Base-by-base conservation (phyloP, 2,329 filamentous ascomycete genomes). In the Aurifilum marmelostoma region DNA sequence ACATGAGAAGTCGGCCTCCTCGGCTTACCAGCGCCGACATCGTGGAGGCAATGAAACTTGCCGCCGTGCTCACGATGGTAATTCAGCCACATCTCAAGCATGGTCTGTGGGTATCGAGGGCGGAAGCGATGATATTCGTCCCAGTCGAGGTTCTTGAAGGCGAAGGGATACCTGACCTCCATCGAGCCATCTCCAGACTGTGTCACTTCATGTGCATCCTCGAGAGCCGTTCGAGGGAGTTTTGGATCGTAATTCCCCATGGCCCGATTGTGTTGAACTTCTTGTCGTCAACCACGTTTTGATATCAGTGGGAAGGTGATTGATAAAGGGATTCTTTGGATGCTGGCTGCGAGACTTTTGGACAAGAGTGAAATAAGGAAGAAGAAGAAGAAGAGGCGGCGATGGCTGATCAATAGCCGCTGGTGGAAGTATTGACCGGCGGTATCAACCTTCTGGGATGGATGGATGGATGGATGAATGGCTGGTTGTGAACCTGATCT, bases 81-180 rank as follows among this genome's bases (percentile, higher is more conserved):
- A 18, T 54, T 61, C 27, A 72, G 63, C 73, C 73, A 74, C 58
- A 63, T 59, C 6, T 41, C 41, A 59, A 71, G 69, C 70, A 74
- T 70, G 3, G 72, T 72, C 27, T 67, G 64, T 0, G 72, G 73
- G 54, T 74, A 73, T 32, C 67, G 65, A 1, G 72, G 73, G 8
- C 72, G 72, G 39, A 59, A 72, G 9, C 65, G 66, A 63, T 74
- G 73, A 21, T 73, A 74, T 8, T 68, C 70, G 12, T 73, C 63
- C 73, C 73, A 73, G 69, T 73, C 70, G 27, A 73, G 70, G 7
- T 68, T 65, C 56, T 71, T 73, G 41, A 73, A 74, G 1, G 73
- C 73, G 56, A 74, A 74, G 14, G 69, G 67, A 29, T 73, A 73
- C n/a, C 67, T 70, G 21, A 71, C 67, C 32, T 73, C 65, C 34